A percentile compares a stretch with the other conserved stretches of the same genome.
phyloP scores from a whole-genome alignment of 306 rosid species.

The Cajanus cajan region DNA sequence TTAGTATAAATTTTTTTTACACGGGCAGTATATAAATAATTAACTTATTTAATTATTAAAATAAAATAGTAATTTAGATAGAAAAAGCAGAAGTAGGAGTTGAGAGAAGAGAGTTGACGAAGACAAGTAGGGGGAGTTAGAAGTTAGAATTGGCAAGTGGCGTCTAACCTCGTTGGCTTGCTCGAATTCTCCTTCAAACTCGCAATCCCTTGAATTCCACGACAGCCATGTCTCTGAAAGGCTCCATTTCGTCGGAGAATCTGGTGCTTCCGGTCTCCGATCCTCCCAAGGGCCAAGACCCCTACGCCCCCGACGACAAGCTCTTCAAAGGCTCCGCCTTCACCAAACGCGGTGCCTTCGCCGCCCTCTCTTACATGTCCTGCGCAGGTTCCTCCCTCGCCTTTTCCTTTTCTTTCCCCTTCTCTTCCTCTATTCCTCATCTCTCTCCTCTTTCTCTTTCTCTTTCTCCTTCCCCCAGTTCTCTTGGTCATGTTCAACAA shows the following conservation, averaged over 20 bases:
- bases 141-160: too few species aligned
- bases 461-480: conserved; percentile 44
- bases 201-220: too few species aligned
- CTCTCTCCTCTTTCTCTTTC: background rate
- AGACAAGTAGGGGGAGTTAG: too few species aligned
- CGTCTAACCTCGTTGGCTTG: too few species aligned
- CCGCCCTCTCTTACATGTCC: conserved; percentile 86
- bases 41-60: too few species aligned
- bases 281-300: conserved; percentile 44
- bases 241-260: conserved; percentile 49
- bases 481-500: conserved; percentile 89
- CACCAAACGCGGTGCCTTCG: conserved; percentile 85
- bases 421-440: too few species aligned
- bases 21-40: too few species aligned
- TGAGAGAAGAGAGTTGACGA: too few species aligned
- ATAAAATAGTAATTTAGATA: too few species aligned
- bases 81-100: too few species aligned
- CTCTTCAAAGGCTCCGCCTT: conserved; percentile 85
- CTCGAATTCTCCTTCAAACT: too few species aligned
- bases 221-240: conserved; percentile 39
- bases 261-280: conserved; percentile 65
- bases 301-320: conserved; percentile 48
- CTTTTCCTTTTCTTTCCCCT: background rate
- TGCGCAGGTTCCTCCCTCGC: conserved; percentile 62
- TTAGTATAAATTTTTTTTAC: too few species aligned